Percentiles rank a stretch among this genome's conserved stretches.
Conservation (phyloP, 176 grass and related monocot species). For the Puya raimondii region DNA sequence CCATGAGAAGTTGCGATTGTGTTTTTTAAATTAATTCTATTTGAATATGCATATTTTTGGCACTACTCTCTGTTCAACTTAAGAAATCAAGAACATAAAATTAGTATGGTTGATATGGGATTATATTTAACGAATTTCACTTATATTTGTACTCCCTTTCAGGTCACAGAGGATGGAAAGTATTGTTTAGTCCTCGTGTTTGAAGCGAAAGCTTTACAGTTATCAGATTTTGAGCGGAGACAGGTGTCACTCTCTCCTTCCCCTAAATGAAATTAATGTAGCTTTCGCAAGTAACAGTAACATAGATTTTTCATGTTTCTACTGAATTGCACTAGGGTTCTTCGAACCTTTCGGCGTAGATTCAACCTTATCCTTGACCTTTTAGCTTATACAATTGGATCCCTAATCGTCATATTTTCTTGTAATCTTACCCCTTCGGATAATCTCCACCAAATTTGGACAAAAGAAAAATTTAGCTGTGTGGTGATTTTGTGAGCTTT, state of each 20-base stretch:
- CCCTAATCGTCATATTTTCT: too few species aligned
- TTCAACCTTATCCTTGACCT: not conserved
- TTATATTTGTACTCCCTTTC: not conserved
- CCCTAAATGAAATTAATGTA: not conserved
- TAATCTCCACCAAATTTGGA: too few species aligned
- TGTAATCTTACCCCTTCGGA: too few species aligned
- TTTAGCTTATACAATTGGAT: not conserved
- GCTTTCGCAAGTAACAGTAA: not conserved
- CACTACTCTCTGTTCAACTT: too few species aligned
- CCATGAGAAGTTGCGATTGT: too few species aligned
- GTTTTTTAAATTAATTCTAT: too few species aligned
- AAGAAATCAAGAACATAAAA: too few species aligned
- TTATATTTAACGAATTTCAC: too few species aligned
- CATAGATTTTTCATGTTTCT: not conserved
- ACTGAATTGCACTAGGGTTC: not conserved
- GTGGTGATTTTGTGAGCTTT: too few species aligned
- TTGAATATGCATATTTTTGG: too few species aligned
- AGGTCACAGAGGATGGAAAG: conserved; percentile 44
- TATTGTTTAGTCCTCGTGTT: conserved; percentile 52
- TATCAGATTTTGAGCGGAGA: conserved; percentile 41
- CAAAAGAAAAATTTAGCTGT: too few species aligned
- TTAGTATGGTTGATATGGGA: too few species aligned
- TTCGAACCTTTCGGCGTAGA: not conserved
- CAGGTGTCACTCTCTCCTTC: conserved; percentile 5
- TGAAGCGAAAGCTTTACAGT: conserved; percentile 50